Conservation (phyloP, 257 asterid species). For the Eucommia ulmoides region DNA sequence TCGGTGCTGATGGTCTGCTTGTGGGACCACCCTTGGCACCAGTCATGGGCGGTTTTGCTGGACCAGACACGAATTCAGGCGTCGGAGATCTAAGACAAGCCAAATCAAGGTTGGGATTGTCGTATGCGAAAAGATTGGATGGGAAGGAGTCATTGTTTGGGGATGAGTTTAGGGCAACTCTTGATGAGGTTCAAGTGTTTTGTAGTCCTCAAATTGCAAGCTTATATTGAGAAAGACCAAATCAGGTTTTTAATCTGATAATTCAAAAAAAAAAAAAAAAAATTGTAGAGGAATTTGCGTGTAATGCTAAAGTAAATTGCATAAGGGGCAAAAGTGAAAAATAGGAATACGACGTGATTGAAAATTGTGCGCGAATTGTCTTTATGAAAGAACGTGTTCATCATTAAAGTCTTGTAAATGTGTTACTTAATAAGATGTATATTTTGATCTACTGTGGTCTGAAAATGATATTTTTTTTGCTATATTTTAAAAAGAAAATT, state of each 20-base stretch:
- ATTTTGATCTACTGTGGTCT: too few relatives aligned
- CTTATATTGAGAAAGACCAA: constrained; percentile 25
- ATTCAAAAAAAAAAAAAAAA: too few relatives aligned
- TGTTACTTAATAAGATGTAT: too few relatives aligned
- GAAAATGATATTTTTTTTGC: too few relatives aligned
- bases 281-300: too few relatives aligned
- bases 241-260: neutral
- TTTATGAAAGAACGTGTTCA: too few relatives aligned
- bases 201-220: constrained; percentile 91
- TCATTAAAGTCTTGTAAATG: too few relatives aligned
- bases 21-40: constrained; percentile 90
- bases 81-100: constrained; percentile 73
- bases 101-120: constrained; percentile 76
- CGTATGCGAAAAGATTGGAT: constrained; percentile 70
- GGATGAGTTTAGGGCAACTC: constrained; percentile 41
- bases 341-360: too few relatives aligned
- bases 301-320: too few relatives aligned
- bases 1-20: constrained; percentile 82
- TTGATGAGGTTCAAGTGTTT: constrained; percentile 65
- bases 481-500: too few relatives aligned
- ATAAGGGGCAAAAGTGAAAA: too few relatives aligned
- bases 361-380: too few relatives aligned
- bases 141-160: constrained; percentile 83
- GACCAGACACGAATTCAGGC: constrained; percentile 84
- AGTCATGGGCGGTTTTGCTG: constrained; percentile 88